phyloP scores from a whole-genome alignment of 768 basidiomycete species.

The Tephrocybe sp. region DNA sequence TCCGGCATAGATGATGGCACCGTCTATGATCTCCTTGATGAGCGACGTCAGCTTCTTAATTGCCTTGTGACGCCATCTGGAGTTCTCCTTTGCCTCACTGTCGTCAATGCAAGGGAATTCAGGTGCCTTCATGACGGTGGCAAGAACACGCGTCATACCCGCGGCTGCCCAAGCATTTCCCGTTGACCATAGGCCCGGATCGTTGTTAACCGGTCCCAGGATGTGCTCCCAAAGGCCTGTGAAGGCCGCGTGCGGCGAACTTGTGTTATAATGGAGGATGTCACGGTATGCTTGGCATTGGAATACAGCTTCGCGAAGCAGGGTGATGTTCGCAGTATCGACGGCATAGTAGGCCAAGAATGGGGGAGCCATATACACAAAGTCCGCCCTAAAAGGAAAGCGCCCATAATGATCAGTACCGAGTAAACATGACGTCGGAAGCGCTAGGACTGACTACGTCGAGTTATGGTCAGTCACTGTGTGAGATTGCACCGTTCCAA shows the following conservation, averaged over 20 bases:
- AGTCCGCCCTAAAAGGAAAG: conserved; percentile 45
- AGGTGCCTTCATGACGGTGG: conserved; percentile 44
- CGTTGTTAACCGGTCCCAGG: conserved; percentile 35
- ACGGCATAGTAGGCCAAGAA: conserved; percentile 59
- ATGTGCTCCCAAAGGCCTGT: conserved; percentile 31
- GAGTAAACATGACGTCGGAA: not conserved
- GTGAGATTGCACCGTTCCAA: conserved; percentile 53
- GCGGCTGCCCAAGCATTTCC: conserved; percentile 76
- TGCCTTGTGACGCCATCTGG: conserved; percentile 15
- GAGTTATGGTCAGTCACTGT: conserved; percentile 48
- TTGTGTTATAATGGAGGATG: conserved; percentile 33
- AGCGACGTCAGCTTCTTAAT: conserved; percentile 16
- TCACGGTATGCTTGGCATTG: conserved; percentile 52
- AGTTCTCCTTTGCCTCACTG: not conserved
- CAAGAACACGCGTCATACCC: conserved; percentile 62
- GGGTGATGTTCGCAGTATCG: conserved; percentile 25
- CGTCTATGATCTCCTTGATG: conserved; percentile 28
- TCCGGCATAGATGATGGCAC: conserved; percentile 17
- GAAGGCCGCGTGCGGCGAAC: not conserved
- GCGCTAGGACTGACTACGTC: conserved; percentile 38
- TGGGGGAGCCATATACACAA: conserved; percentile 55
- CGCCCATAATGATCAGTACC: not conserved
- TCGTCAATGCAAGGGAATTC: not conserved
- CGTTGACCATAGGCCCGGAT: conserved; percentile 47
- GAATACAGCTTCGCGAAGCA: conserved; percentile 43